Evolutionary conservation across 257 asterid species (phyloP).

Genomic region (Mentha longifolia): DNA sequence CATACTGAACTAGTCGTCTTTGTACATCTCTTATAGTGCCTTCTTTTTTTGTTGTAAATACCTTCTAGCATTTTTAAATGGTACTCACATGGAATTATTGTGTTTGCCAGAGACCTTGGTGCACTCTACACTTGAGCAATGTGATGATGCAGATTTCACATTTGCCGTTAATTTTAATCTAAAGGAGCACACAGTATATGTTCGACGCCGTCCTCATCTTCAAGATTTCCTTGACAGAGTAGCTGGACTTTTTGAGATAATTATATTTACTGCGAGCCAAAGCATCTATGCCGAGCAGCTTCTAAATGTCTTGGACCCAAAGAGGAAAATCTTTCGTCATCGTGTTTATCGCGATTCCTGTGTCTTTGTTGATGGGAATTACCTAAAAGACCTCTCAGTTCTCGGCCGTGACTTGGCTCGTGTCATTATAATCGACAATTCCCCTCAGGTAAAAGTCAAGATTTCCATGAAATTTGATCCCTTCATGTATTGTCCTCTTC

Average conservation of each 20-base stretch:
- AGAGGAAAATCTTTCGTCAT: slow-evolving; percentile 88
- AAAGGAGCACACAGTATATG: slow-evolving; percentile 76
- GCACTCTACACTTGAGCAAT: slow-evolving; percentile 94
- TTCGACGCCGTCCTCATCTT: slow-evolving; percentile 91
- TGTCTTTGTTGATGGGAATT: slow-evolving; percentile 85
- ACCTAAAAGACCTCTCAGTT: slow-evolving; percentile 90
- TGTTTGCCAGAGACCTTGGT: slow-evolving; percentile 93
- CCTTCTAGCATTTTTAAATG: not conserved
- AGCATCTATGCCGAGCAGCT: slow-evolving; percentile 96
- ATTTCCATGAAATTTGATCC: not conserved
- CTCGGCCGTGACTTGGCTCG: slow-evolving; percentile 96
- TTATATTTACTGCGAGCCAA: slow-evolving; percentile 97
- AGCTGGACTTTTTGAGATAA: slow-evolving; percentile 76
- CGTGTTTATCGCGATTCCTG: slow-evolving; percentile 97
- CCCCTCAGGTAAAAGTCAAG: slow-evolving; percentile 86
- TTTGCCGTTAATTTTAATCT: slow-evolving; percentile 83
- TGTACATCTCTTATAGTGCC: not conserved
- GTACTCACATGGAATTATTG: slow-evolving; percentile 14
- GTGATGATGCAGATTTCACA: slow-evolving; percentile 84
- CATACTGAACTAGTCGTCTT: not conserved
- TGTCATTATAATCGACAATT: slow-evolving; percentile 86
- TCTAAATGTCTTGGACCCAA: slow-evolving; percentile 86
- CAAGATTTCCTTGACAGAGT: slow-evolving; percentile 79
- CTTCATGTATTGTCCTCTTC: not conserved
- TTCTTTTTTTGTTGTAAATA: slow-evolving; percentile 8